Percentiles rank a stretch among this genome's conserved stretches.
Conservation (phyloP, 768 basidiomycete species). For the Lactarius tabidus region DNA sequence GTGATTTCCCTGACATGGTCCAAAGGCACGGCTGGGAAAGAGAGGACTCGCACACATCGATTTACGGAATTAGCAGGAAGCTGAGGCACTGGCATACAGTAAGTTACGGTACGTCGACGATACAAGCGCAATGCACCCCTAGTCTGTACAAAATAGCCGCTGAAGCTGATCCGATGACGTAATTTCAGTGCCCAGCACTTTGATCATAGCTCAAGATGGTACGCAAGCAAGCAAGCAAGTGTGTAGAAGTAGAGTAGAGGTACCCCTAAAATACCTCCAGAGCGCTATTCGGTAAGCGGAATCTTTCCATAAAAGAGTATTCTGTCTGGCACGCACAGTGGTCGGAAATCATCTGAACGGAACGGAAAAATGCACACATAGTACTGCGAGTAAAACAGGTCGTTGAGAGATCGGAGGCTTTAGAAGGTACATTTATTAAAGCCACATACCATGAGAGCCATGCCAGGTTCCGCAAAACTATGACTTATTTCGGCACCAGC, state of each 20-base stretch:
- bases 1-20: too few relatives aligned
- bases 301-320: conserved; percentile 8
- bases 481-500: neutral
- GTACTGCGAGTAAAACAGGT: conserved; percentile 3
- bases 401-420: neutral
- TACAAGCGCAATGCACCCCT: too few relatives aligned
- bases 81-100: too few relatives aligned
- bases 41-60: too few relatives aligned
- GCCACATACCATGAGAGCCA: conserved; percentile 15
- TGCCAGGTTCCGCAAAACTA: conserved; percentile 2
- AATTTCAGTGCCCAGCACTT: too few relatives aligned
- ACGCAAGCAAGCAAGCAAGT: neutral
- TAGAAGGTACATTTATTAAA: neutral
- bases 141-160: too few relatives aligned
- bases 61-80: too few relatives aligned
- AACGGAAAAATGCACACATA: conserved; percentile 12
- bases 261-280: neutral
- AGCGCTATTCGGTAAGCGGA: neutral
- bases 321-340: neutral
- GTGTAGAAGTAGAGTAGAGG: neutral
- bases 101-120: too few relatives aligned
- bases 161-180: too few relatives aligned
- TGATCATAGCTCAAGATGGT: too few relatives aligned
- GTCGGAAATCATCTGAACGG: neutral
- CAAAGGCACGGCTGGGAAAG: too few relatives aligned